A percentile compares a stretch with the other conserved stretches of the same genome.
These are phyloP conservation scores for Peniophora sp. DNA, from an alignment of 1,284 basidiomycete genomes.

Conservation along the genomic window DNA sequence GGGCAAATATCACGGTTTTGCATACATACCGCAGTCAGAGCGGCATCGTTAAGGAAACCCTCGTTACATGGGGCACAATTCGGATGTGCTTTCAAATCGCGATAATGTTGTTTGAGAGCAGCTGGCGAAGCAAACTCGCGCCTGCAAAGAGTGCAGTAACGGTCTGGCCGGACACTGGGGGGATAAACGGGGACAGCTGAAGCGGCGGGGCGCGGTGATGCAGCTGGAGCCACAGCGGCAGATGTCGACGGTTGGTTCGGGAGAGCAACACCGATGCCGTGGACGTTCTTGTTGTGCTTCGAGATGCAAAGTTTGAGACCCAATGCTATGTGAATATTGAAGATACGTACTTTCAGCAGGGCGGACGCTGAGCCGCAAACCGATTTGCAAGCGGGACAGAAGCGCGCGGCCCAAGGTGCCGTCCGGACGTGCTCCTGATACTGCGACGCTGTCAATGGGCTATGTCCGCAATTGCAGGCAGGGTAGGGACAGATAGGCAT, in stretches of 20 bases:
- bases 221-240: neutral
- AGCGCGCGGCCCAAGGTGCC: constrained; percentile 10
- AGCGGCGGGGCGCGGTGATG: neutral
- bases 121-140: neutral
- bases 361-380: constrained; percentile 8
- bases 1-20: too few species aligned
- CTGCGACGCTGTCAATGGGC: constrained; percentile 1
- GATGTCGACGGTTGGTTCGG: neutral
- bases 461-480: constrained; percentile 10
- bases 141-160: constrained; percentile 5
- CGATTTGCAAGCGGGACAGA: constrained; percentile 10
- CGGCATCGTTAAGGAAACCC: constrained; percentile 8
- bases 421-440: constrained; percentile 8
- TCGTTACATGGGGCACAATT: constrained; percentile 11
- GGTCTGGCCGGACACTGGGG: neutral
- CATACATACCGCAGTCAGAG: constrained; percentile 5
- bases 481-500: constrained; percentile 13
- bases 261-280: neutral
- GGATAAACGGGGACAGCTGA: neutral
- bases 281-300: neutral
- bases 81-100: constrained; percentile 9
- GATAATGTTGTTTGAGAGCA: constrained; percentile 10
- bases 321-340: neutral
- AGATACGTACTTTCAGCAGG: constrained; percentile 6
- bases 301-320: neutral